These are phyloP conservation scores for Bipolaris cookei DNA, from an alignment of 2,329 filamentous ascomycete genomes.

Conservation along the genomic window DNA sequence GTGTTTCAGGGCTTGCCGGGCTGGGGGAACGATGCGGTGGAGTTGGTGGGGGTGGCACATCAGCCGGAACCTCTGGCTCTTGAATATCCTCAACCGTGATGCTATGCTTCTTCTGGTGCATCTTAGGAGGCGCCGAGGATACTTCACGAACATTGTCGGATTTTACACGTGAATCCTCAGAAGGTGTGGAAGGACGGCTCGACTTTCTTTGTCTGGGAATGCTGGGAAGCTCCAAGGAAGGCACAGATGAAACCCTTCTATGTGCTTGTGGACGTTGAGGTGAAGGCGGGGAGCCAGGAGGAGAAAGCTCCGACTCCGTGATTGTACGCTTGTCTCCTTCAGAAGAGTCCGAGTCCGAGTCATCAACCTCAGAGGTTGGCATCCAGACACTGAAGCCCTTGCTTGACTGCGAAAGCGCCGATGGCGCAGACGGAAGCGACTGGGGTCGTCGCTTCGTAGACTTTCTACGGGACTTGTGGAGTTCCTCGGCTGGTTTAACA, in stretches of 20 bases:
- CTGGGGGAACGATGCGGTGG: constrained; percentile 62
- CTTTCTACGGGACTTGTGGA: constrained; percentile 36
- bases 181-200: constrained; percentile 48
- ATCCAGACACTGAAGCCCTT: constrained; percentile 59
- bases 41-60: constrained; percentile 48
- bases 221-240: constrained; percentile 54
- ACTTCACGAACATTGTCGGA: constrained; percentile 20
- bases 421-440: constrained; percentile 24
- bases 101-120: constrained; percentile 33
- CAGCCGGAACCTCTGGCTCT: constrained; percentile 25
- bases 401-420: constrained; percentile 31
- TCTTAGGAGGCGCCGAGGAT: constrained; percentile 40
- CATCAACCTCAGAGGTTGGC: constrained; percentile 50
- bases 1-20: constrained; percentile 54
- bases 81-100: constrained; percentile 19
- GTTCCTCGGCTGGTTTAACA: constrained; percentile 20
- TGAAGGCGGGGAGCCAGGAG: constrained; percentile 31
- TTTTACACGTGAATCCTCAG: constrained; percentile 24
- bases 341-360: constrained; percentile 36
- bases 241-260: constrained; percentile 57
- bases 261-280: constrained; percentile 49
- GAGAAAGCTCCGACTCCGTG: constrained; percentile 25
- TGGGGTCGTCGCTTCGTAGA: constrained; percentile 40
- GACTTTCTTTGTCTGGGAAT: constrained; percentile 54
- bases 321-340: constrained; percentile 38